Conservation (phyloP, 768 basidiomycete genomes). For the Kwoniella europaea region DNA sequence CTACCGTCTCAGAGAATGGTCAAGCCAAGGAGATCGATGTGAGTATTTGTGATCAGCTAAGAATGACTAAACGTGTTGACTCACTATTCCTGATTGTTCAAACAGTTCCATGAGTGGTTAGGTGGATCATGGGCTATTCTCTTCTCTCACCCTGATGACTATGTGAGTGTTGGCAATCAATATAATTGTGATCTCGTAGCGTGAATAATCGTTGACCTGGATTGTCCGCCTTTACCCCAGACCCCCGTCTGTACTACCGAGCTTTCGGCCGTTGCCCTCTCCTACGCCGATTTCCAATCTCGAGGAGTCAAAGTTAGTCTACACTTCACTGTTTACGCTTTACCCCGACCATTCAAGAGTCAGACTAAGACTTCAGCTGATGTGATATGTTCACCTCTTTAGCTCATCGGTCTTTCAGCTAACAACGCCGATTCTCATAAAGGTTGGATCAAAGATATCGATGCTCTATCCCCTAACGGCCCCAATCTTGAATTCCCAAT, state of each 20-base stretch:
- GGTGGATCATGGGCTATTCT: conserved; percentile 84
- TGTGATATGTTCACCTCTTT: not conserved
- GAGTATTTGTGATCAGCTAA: no score
- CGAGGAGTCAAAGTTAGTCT: conserved; percentile 80
- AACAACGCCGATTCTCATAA: conserved; percentile 84
- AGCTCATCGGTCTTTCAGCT: conserved; percentile 73
- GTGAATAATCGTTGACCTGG: not conserved
- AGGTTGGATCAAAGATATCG: conserved; percentile 77
- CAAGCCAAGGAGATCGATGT: not conserved
- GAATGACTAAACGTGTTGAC: not conserved
- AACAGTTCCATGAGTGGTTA: conserved; percentile 78
- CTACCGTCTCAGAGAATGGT: not conserved
- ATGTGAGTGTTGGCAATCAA: conserved; percentile 14
- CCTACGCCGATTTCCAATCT: conserved; percentile 78
- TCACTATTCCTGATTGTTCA: not conserved
- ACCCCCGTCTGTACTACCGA: conserved; percentile 71
- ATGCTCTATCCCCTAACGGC: conserved; percentile 64
- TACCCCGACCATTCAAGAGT: no score
- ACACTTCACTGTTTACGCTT: not conserved
- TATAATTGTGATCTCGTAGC: no score
- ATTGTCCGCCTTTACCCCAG: not conserved
- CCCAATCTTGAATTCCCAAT: conserved; percentile 90
- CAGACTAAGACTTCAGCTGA: not conserved
- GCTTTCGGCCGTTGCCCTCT: conserved; percentile 91
- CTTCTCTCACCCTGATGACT: conserved; percentile 86